Percentiles rank a stretch among this genome's conserved stretches.
Evolutionary conservation across 176 grass and related monocot species (phyloP).

Genomic region (Chloris gayana): DNA sequence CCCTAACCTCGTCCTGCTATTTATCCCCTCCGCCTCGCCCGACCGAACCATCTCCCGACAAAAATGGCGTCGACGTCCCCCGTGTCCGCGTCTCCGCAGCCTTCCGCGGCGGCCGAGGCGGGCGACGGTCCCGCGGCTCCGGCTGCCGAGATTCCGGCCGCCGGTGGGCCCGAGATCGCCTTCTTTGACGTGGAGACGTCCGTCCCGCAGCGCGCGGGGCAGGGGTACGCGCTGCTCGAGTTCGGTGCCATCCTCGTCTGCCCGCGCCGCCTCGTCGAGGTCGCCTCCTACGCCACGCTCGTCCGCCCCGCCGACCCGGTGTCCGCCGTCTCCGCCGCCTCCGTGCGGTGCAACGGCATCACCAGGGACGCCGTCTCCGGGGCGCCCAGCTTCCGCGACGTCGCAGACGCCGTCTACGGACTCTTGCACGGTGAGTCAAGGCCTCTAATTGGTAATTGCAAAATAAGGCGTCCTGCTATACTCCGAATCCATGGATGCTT

Average conservation of each 20-base stretch:
- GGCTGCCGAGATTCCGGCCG: conserved; percentile 17
- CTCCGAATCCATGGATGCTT: neutral
- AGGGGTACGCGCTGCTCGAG: conserved; percentile 79
- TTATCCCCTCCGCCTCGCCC: neutral
- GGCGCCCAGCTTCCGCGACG: conserved; percentile 68
- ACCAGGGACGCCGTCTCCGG: conserved; percentile 60
- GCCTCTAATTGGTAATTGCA: neutral
- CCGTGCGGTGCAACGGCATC: conserved; percentile 93
- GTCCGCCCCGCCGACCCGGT: conserved; percentile 70
- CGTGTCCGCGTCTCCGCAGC: neutral
- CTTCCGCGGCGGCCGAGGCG: neutral
- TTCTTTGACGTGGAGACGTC: conserved; percentile 98
- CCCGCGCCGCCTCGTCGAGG: conserved; percentile 74
- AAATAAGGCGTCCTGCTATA: neutral
- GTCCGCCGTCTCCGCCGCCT: conserved; percentile 55
- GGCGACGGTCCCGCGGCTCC: neutral
- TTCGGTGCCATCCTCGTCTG: conserved; percentile 94
- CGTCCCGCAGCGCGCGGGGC: conserved; percentile 53
- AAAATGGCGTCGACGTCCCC: conserved; percentile 21
- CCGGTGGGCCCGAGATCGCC: conserved; percentile 66
- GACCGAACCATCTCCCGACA: neutral
- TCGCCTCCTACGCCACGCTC: conserved; percentile 83
- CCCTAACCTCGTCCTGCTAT: conserved; percentile 19
- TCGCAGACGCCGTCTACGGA: conserved; percentile 67
- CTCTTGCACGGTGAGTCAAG: conserved; percentile 69